A percentile compares a stretch with the other conserved stretches of the same genome.
phyloP scores from a whole-genome alignment of 1,284 basidiomycete genomes.

The Boletus sp. region DNA sequence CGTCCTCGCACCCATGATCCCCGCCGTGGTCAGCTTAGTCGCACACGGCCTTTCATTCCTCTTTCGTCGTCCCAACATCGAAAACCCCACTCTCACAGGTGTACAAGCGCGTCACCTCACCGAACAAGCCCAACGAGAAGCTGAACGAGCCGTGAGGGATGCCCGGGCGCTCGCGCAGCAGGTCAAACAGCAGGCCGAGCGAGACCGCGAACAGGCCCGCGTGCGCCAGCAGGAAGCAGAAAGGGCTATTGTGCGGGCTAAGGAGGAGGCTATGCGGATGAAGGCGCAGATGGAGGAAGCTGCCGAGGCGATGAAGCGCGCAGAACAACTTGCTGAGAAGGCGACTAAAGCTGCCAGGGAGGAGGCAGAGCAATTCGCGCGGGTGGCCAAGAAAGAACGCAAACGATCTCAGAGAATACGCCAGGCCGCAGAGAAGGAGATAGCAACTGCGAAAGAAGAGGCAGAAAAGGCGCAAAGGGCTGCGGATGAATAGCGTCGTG shows the following conservation, averaged over 20 bases:
- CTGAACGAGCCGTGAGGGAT: not conserved
- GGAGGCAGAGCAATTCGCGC: slow-evolving; percentile 6
- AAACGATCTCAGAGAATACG: slow-evolving; percentile 10
- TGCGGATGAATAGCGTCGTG: slow-evolving; percentile 13
- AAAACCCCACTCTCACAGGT: slow-evolving; percentile 23
- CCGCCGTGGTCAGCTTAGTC: no score
- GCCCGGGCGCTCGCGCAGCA: not conserved
- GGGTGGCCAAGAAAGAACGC: slow-evolving; percentile 14
- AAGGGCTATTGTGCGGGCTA: not conserved
- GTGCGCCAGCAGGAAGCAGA: not conserved
- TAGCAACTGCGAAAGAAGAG: slow-evolving; percentile 11
- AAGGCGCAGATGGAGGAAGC: slow-evolving; percentile 2
- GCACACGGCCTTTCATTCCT: no score
- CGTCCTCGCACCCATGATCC: not conserved
- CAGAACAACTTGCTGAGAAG: not conserved
- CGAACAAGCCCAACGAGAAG: slow-evolving; percentile 9
- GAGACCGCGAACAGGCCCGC: not conserved
- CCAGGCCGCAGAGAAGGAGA: slow-evolving; percentile 18
- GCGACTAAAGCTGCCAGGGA: not conserved
- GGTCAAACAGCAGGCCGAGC: slow-evolving; percentile 1
- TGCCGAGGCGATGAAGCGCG: not conserved
- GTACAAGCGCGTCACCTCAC: slow-evolving; percentile 25
- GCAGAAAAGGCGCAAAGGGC: slow-evolving; percentile 7
- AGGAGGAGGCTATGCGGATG: not conserved
- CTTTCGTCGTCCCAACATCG: no score